Evolutionary conservation across 257 asterid genomes (phyloP), one percentile per base, ranked within the genome.

Genomic region (Penstemon davidsonii): DNA sequence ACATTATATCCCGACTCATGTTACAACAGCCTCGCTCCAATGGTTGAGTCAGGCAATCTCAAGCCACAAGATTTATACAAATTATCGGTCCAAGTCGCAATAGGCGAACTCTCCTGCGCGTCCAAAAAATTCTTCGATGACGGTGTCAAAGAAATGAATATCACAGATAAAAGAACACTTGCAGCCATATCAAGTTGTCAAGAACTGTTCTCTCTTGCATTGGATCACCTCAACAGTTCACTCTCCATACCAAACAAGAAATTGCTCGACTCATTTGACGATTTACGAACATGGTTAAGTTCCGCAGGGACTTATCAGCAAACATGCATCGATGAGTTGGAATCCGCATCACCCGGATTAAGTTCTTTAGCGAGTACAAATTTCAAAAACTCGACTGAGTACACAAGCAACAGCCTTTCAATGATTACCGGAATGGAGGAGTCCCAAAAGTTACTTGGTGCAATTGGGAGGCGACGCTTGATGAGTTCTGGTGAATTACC

Each of bases 231-330:
- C 76, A 89, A 84, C 51, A 60, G 10, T 15, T 75, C 96, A 0
- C 25, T 86, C 44, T 55, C 96, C 5, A n/a, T 67, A 6, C 40
- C 36, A 7, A 79, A 72, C 49, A 36, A 4, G 55, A 75, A 80
- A 0, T 19, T 82, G 45, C 11, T 50, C 2, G 76, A 80, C 10
- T 80, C 71, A 4, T 72, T 87, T 0, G 80, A 62, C 9, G 96
- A 89, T 75, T 51, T 91, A 51, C 56, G 74, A 25, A 91, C 96
- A 0, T 91, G 98, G 98, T 68, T 91, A 47, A 91, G 96, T 57
- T 82, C 98, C 3, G 88, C 98, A 0, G 90, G 84, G 36, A 87
- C 98, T 6, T 87, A 77, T 58, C 95, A 81, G 52, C 80, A 87
- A 15, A 89, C 98, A 3, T 91, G 98, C 81, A 56, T 87, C 0